These are phyloP conservation scores for Podospora didyma DNA, from an alignment of 495 filamentous ascomycete species.

Conservation along the genomic window DNA sequence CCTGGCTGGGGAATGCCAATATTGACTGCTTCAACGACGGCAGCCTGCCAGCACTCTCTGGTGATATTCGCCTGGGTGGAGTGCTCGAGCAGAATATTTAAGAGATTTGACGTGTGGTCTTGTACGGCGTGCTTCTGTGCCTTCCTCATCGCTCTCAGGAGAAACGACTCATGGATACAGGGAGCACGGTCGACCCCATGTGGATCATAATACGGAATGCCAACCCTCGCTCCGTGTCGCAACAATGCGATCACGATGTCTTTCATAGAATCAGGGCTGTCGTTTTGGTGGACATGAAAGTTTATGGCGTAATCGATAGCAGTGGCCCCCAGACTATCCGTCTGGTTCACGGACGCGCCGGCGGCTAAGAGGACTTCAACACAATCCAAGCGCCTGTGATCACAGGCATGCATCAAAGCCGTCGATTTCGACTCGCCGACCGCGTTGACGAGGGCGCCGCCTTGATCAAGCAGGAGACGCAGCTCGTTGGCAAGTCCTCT, in stretches of 20 bases:
- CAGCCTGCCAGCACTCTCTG: constrained; percentile 6
- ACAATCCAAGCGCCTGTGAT: not conserved
- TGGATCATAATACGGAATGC: not conserved
- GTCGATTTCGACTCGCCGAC: not conserved
- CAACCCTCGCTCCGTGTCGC: not conserved
- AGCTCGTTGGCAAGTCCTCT: not conserved
- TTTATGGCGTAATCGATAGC: not conserved
- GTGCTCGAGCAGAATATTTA: constrained; percentile 1
- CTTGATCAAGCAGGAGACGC: not conserved
- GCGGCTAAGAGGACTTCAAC: not conserved
- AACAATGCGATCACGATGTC: not conserved
- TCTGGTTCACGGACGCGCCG: not conserved
- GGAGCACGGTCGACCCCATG: not conserved
- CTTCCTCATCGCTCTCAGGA: not conserved
- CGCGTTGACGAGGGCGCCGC: constrained; percentile 7
- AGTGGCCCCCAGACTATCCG: not conserved
- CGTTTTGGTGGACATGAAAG: not conserved
- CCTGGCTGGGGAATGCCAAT: not conserved
- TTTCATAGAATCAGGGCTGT: not conserved
- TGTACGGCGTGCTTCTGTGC: not conserved
- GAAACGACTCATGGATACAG: not conserved
- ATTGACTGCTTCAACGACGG: not conserved
- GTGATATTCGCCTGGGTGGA: constrained; percentile 4
- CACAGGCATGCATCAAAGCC: not conserved
- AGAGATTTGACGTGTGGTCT: not conserved